A percentile compares a stretch with the other conserved stretches of the same genome.
Conservation (phyloP, 2,329 filamentous ascomycete genomes). For the Lecanicillium sp. region DNA sequence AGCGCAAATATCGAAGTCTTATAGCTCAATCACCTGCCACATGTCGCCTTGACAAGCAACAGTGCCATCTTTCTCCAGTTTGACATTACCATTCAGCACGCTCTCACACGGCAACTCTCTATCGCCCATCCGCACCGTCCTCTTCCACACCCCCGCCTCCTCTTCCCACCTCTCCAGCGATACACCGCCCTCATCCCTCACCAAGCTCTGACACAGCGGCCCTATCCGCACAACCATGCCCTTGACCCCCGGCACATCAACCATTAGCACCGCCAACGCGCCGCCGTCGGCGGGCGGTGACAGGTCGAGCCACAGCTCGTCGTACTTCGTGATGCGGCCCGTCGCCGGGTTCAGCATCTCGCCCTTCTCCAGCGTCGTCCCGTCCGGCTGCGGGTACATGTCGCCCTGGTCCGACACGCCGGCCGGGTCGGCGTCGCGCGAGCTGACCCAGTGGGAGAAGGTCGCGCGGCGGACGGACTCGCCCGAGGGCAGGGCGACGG, state of each 20-base stretch:
- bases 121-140: slow-evolving; percentile 29
- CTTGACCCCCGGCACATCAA: slow-evolving; percentile 30
- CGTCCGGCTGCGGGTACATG: slow-evolving; percentile 40
- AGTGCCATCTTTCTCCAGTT: slow-evolving; percentile 16
- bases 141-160: slow-evolving; percentile 28
- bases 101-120: slow-evolving; percentile 30
- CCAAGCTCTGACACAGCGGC: slow-evolving; percentile 49
- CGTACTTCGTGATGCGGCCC: slow-evolving; percentile 48
- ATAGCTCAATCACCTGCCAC: slow-evolving; percentile 31
- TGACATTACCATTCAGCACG: slow-evolving; percentile 16
- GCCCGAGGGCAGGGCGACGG: slow-evolving; percentile 22
- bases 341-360: slow-evolving; percentile 53
- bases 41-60: slow-evolving; percentile 21
- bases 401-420: slow-evolving; percentile 48
- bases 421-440: slow-evolving; percentile 35
- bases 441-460: slow-evolving; percentile 59
- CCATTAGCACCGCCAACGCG: slow-evolving; percentile 35
- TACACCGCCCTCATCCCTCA: slow-evolving; percentile 37
- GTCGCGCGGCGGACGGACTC: slow-evolving; percentile 29
- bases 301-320: slow-evolving; percentile 59
- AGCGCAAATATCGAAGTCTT: too few relatives aligned
- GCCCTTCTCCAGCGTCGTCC: slow-evolving; percentile 49
- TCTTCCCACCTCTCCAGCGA: slow-evolving; percentile 52
- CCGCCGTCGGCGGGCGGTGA: slow-evolving; percentile 22
- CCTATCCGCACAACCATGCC: slow-evolving; percentile 52